A percentile compares a stretch with the other conserved stretches of the same genome.
These are phyloP conservation scores for Setomelanomma holmii DNA, from an alignment of 2,329 filamentous ascomycete species.

Conservation along the genomic window DNA sequence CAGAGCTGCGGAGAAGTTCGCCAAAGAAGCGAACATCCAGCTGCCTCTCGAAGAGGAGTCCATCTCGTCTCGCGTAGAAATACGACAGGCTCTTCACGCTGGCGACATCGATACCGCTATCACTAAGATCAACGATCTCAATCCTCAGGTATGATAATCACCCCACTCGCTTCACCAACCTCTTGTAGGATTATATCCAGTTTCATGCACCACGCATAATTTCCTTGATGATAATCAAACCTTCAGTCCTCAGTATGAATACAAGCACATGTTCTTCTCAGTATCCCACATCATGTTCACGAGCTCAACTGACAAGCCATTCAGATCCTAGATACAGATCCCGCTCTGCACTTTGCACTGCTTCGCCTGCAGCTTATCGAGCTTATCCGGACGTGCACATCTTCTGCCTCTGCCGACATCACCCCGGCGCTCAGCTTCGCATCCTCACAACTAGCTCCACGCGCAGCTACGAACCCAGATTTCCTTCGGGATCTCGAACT, in stretches of 20 bases:
- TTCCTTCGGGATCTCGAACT: conserved; percentile 88
- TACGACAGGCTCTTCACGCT: conserved; percentile 82
- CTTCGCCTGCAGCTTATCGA: conserved; percentile 92
- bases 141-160: conserved; percentile 77
- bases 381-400: conserved; percentile 80
- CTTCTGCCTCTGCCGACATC: conserved; percentile 73
- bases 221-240: conserved; percentile 86
- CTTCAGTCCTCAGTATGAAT: conserved; percentile 89
- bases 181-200: conserved; percentile 89
- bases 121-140: conserved; percentile 84
- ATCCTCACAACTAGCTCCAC: conserved; percentile 82
- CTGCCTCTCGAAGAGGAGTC: conserved; percentile 74
- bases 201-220: conserved; percentile 99
- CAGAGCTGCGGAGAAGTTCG: conserved; percentile 90
- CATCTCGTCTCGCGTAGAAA: conserved; percentile 80
- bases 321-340: conserved; percentile 86
- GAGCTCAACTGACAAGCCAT: conserved; percentile 30
- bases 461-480: conserved; percentile 79
- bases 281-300: conserved; percentile 9
- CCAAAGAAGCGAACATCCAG: conserved; percentile 86
- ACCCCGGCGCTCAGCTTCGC: conserved; percentile 85
- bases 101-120: conserved; percentile 89
- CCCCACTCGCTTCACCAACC: conserved; percentile 5
- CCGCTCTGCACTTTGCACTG: conserved; percentile 85
- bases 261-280: conserved; percentile 20